Evolutionary conservation across 1,284 basidiomycete species (phyloP).

Genomic region (Ceratobasidium sp.): DNA sequence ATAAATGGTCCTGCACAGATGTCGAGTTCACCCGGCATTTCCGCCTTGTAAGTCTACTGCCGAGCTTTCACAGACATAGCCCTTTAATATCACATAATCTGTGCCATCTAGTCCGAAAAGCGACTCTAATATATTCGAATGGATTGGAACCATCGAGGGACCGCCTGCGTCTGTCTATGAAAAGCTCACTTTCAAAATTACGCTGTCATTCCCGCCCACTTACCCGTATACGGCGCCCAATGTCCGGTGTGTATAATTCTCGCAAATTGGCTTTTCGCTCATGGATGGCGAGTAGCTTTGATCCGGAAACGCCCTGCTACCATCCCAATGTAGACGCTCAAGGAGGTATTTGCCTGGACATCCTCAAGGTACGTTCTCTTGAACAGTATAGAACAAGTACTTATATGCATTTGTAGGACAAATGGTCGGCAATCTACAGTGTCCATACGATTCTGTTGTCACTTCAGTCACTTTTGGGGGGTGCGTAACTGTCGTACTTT

Average conservation of each 20-base stretch:
- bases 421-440: conserved; percentile 89
- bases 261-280: neutral
- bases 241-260: conserved; percentile 56
- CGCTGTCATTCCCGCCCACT: conserved; percentile 79
- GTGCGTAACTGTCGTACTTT: conserved; percentile 52
- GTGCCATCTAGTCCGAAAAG: conserved; percentile 78
- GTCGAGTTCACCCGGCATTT: conserved; percentile 80
- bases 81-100: too few species aligned
- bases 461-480: conserved; percentile 81
- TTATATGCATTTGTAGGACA: conserved; percentile 61
- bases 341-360: conserved; percentile 81
- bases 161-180: conserved; percentile 76
- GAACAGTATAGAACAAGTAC: neutral
- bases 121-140: conserved; percentile 81
- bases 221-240: conserved; percentile 83
- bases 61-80: neutral
- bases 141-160: conserved; percentile 83
- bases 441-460: conserved; percentile 88
- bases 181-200: conserved; percentile 77
- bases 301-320: conserved; percentile 71
- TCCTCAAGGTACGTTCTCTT: conserved; percentile 63
- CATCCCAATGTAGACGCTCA: conserved; percentile 84
- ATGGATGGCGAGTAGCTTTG: conserved; percentile 53
- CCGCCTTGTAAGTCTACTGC: conserved; percentile 54
- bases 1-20: conserved; percentile 57